These are phyloP conservation scores for Hymenoscyphus scutula DNA, from an alignment of 2,329 filamentous ascomycete genomes.

Conservation along the genomic window DNA sequence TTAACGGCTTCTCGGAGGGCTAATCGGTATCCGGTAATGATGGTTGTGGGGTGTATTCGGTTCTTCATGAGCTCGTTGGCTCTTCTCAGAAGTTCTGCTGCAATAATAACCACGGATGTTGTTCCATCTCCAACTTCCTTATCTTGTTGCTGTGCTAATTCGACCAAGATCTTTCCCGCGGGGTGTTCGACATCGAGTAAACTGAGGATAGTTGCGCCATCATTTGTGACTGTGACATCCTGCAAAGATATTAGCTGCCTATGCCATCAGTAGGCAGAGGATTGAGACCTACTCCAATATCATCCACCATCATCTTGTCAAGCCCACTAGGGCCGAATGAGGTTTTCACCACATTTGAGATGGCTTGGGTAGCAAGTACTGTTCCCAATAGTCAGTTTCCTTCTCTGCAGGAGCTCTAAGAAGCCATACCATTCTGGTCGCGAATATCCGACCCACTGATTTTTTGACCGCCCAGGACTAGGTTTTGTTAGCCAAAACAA, in stretches of 20 bases:
- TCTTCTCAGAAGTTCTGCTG: slow-evolving; percentile 86
- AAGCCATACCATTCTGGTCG: slow-evolving; percentile 80
- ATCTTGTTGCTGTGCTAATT: slow-evolving; percentile 96
- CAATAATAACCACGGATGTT: slow-evolving; percentile 95
- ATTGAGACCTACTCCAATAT: slow-evolving; percentile 73
- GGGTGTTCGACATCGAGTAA: slow-evolving; percentile 97
- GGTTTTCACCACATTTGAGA: slow-evolving; percentile 98
- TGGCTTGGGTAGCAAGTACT: slow-evolving; percentile 94
- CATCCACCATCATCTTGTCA: slow-evolving; percentile 99
- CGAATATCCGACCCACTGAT: slow-evolving; percentile 95
- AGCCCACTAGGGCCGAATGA: slow-evolving; percentile 96
- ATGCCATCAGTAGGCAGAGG: slow-evolving; percentile 7
- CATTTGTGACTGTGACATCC: slow-evolving; percentile 99
- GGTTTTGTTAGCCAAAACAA: slow-evolving; percentile 31
- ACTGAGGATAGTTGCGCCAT: slow-evolving; percentile 93
- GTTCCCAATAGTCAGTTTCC: slow-evolving; percentile 22
- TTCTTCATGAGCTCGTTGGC: slow-evolving; percentile 99
- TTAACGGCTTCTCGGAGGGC: slow-evolving; percentile 94
- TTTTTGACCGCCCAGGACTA: slow-evolving; percentile 92
- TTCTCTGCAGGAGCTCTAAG: slow-evolving; percentile 11
- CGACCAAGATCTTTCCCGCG: slow-evolving; percentile 96
- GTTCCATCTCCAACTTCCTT: slow-evolving; percentile 99
- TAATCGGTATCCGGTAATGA: slow-evolving; percentile 96
- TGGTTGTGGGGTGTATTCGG: slow-evolving; percentile 98
- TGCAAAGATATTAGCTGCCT: slow-evolving; percentile 38